phyloP scores from a whole-genome alignment of 2,329 filamentous ascomycete species.

The Alternaria sp. region DNA sequence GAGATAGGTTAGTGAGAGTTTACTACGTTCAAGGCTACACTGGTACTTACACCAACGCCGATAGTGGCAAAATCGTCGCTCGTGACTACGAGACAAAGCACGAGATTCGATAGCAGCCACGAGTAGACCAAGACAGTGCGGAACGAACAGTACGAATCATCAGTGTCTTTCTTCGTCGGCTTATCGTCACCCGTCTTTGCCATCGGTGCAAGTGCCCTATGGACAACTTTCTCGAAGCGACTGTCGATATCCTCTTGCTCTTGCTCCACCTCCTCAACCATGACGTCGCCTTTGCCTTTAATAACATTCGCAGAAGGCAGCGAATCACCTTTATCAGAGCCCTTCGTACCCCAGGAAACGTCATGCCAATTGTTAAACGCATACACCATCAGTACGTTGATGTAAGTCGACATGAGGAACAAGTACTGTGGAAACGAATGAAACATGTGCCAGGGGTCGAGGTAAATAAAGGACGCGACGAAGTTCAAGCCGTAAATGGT shows the following conservation, averaged over 20 bases:
- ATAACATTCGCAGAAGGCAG: conserved; percentile 90
- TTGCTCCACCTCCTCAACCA: conserved; percentile 91
- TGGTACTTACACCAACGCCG: conserved; percentile 79
- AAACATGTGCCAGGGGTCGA: conserved; percentile 99
- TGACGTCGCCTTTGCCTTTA: conserved; percentile 84
- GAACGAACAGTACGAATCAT: conserved; percentile 99
- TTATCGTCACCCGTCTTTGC: conserved; percentile 71
- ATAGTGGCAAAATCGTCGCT: conserved; percentile 85
- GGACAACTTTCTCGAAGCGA: conserved; percentile 94
- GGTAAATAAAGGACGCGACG: conserved; percentile 93
- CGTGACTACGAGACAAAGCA: conserved; percentile 85
- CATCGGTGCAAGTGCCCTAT: conserved; percentile 87
- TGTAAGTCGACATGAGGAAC: conserved; percentile 92
- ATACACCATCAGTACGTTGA: conserved; percentile 99
- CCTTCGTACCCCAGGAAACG: conserved; percentile 99
- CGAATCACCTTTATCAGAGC: conserved; percentile 92
- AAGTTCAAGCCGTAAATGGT: conserved; percentile 98
- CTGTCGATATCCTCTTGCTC: conserved; percentile 98
- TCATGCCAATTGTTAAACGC: conserved; percentile 99
- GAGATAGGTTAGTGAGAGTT: conserved; percentile 18
- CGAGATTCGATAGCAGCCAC: conserved; percentile 94
- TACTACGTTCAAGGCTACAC: neutral
- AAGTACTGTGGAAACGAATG: conserved; percentile 97
- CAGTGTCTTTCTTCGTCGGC: conserved; percentile 82
- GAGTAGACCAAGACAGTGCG: conserved; percentile 88